Evolutionary conservation across 2,329 filamentous ascomycete species (phyloP), one percentile per base, ranked within the genome.

Genomic region (Diaporthe aspalathi): DNA sequence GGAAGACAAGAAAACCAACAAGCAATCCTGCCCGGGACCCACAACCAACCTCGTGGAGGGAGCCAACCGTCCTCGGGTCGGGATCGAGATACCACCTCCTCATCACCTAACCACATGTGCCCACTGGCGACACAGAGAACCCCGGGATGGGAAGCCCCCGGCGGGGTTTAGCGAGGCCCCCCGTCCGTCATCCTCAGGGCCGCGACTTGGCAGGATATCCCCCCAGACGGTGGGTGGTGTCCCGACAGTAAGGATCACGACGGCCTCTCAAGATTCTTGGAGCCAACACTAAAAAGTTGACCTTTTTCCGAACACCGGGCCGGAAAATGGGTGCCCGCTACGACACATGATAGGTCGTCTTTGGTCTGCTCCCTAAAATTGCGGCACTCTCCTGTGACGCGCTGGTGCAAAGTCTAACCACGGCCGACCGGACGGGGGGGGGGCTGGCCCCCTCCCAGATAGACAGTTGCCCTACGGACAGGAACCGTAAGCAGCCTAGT

Each of bases 401-500:
- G 27, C 24, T 63, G 43, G 57, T 35, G 57, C 57, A 11, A 49
- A 63, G 24, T 14, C 27, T 47, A 20, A 22, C 43, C 20, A 32
- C 32, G 32, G 32, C 32, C 32, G 32, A 32, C 32, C 5, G 32
- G 32, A 5, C 5, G 32, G 8, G 5, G 32, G 32, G 32, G 32
- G 8, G 32, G 8, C 32, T 32, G n/a, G n/a, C n/a, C n/a, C n/a
- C n/a, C n/a, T n/a, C n/a, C 32, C 32, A 32, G 32, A 32, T 8
- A 32, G 32, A 32, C n/a, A n/a, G n/a, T 20, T 20, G 27, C 57
- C 57, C 40, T 47, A 22, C 57, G 57, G 57, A 47, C 24, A 49
- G 40, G 40, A 47, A 32, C 57, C 40, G 57, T 40, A 63, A 63
- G 32, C 32, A 63, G 60, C 9, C 60, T 49, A 63, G 57, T 32